These are phyloP conservation scores for Fusarium sp. DNA, from an alignment of 2,329 filamentous ascomycete genomes.

Conservation along the genomic window DNA sequence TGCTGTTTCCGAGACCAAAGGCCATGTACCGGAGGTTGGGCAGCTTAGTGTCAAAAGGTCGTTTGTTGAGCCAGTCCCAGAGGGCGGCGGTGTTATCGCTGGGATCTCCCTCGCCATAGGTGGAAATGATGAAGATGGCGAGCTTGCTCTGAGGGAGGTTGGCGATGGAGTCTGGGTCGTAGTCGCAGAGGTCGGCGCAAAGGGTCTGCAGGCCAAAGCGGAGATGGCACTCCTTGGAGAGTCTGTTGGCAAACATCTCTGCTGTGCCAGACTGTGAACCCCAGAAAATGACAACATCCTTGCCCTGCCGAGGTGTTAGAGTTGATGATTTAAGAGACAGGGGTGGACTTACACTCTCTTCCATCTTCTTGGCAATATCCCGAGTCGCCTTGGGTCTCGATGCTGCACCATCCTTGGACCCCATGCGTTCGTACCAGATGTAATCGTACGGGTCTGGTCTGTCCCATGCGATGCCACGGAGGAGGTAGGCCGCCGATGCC, in stretches of 20 bases:
- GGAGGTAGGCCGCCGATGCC: slow-evolving; percentile 51
- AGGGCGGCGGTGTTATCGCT: slow-evolving; percentile 52
- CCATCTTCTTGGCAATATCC: slow-evolving; percentile 55
- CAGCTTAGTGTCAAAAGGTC: slow-evolving; percentile 20
- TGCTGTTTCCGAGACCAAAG: slow-evolving; percentile 55
- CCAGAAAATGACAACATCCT: slow-evolving; percentile 95
- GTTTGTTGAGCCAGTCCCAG: slow-evolving; percentile 45
- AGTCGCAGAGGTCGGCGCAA: slow-evolving; percentile 69
- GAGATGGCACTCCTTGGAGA: slow-evolving; percentile 91
- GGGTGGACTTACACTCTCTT: slow-evolving; percentile 42
- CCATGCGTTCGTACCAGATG: slow-evolving; percentile 62
- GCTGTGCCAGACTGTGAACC: slow-evolving; percentile 96
- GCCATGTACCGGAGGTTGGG: slow-evolving; percentile 48
- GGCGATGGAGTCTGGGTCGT: slow-evolving; percentile 55
- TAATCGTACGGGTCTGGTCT: slow-evolving; percentile 62
- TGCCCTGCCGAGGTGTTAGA: slow-evolving; percentile 51
- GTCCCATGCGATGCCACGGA: slow-evolving; percentile 59
- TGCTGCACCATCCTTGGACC: slow-evolving; percentile 41
- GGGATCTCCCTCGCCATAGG: slow-evolving; percentile 57
- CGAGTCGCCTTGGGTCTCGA: slow-evolving; percentile 53
- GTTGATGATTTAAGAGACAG: background rate
- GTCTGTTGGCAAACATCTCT: slow-evolving; percentile 87
- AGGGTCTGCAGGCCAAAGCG: slow-evolving; percentile 91
- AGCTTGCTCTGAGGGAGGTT: slow-evolving; percentile 41
- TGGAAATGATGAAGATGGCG: slow-evolving; percentile 53